Percentiles rank a stretch among this genome's conserved stretches.
phyloP scores from a whole-genome alignment of 352 stramenopile genomes.

The Phytophthora pinifolia region DNA sequence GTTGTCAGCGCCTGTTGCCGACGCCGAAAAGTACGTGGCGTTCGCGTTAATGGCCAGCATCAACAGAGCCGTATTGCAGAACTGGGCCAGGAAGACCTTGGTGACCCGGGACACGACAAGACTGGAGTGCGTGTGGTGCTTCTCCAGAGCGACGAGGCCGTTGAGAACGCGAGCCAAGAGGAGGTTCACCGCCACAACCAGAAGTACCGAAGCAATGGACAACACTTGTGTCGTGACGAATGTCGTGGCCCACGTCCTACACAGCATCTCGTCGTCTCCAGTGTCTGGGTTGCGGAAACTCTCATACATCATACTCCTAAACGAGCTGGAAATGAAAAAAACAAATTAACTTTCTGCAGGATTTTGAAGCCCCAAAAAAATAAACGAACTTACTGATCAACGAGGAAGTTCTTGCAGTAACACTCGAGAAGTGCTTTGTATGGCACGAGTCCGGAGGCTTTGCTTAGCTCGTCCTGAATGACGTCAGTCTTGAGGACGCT shows the following conservation, averaged over 20 bases:
- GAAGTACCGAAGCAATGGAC: constrained; percentile 60
- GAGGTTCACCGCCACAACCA: constrained; percentile 73
- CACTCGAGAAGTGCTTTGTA: constrained; percentile 84
- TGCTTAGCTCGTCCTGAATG: constrained; percentile 67
- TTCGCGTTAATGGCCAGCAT: constrained; percentile 85
- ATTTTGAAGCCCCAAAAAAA: too few species aligned
- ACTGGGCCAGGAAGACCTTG: constrained; percentile 80
- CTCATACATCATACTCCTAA: constrained; percentile 61
- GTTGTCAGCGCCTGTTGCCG: background rate
- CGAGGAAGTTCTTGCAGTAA: constrained; percentile 69
- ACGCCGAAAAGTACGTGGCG: constrained; percentile 54
- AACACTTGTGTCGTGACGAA: constrained; percentile 72
- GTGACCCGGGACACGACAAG: constrained; percentile 70
- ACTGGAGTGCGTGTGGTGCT: constrained; percentile 77
- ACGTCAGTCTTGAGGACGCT: constrained; percentile 64
- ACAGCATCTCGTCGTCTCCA: constrained; percentile 36
- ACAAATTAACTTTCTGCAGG: background rate
- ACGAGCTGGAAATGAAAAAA: constrained; percentile 35
- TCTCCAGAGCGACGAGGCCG: constrained; percentile 69
- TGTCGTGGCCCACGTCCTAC: constrained; percentile 65
- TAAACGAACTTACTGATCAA: constrained; percentile 34
- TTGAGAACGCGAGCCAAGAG: constrained; percentile 67
- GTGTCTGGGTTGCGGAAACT: constrained; percentile 49
- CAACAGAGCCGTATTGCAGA: constrained; percentile 81
- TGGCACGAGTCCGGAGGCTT: constrained; percentile 42